Evolutionary conservation across 2,329 filamentous ascomycete species (phyloP).

Genomic region (Trichoderma polysporum): DNA sequence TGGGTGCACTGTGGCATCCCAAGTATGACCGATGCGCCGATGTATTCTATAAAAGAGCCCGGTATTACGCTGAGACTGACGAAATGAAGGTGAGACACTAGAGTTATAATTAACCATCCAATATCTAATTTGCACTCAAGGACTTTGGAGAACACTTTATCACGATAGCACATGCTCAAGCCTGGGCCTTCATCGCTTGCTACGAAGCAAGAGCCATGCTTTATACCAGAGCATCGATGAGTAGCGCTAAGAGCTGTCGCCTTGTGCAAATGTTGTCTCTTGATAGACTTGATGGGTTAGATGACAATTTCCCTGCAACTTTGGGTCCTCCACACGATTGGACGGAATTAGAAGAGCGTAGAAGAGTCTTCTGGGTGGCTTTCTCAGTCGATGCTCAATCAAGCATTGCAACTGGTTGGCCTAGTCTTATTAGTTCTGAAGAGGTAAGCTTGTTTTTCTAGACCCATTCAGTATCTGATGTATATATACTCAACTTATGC

Average conservation of each 20-base stretch:
- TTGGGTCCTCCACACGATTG: slow-evolving; percentile 73
- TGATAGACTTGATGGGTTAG: slow-evolving; percentile 68
- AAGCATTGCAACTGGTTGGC: slow-evolving; percentile 88
- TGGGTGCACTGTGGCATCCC: slow-evolving; percentile 68
- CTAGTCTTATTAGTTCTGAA: slow-evolving; percentile 71
- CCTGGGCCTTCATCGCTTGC: slow-evolving; percentile 70
- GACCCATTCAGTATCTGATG: too few species aligned
- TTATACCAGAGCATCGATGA: slow-evolving; percentile 85
- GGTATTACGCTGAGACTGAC: slow-evolving; percentile 79
- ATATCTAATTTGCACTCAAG: slow-evolving; percentile 29
- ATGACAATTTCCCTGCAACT: slow-evolving; percentile 68
- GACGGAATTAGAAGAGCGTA: slow-evolving; percentile 73
- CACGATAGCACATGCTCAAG: slow-evolving; percentile 75
- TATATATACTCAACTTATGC: not conserved
- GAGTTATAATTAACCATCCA: not conserved
- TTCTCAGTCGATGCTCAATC: slow-evolving; percentile 83
- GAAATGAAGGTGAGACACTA: slow-evolving; percentile 66
- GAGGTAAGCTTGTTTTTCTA: slow-evolving; percentile 49
- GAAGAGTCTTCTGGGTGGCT: slow-evolving; percentile 81
- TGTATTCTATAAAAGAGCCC: slow-evolving; percentile 76
- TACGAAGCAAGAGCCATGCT: slow-evolving; percentile 85
- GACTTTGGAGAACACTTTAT: slow-evolving; percentile 78
- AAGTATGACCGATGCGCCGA: slow-evolving; percentile 72
- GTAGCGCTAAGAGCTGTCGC: slow-evolving; percentile 68
- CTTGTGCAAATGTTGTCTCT: slow-evolving; percentile 82